Conservation (phyloP, 345 rosid species). For the Brassica napus region Da-Ae NC_063447.1:1986501-1987000, state of each 20-base stretch:
- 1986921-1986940: too few species aligned
- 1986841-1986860: conserved; percentile 30
- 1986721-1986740: conserved; percentile 21
- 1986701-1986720: not conserved
- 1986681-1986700: not conserved
- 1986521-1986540: conserved; percentile 36
- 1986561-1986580: not conserved
- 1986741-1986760: conserved; percentile 11
- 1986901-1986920: not conserved
- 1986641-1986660: not conserved
- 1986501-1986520: not conserved
- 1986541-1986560: conserved; percentile 5
- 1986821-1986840: conserved; percentile 35
- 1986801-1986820: conserved; percentile 15
- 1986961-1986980: conserved; percentile 18
- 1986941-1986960: not conserved
- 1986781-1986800: not conserved
- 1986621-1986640: not conserved
- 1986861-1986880: conserved; percentile 4
- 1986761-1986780: not conserved
- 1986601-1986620: not conserved
- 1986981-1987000: conserved; percentile 31
- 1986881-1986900: not conserved
- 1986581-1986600: not conserved
- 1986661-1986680: not conserved